Base-by-base conservation (phyloP, 2,329 filamentous ascomycete species). In the Pyricularia sp. region DNA sequence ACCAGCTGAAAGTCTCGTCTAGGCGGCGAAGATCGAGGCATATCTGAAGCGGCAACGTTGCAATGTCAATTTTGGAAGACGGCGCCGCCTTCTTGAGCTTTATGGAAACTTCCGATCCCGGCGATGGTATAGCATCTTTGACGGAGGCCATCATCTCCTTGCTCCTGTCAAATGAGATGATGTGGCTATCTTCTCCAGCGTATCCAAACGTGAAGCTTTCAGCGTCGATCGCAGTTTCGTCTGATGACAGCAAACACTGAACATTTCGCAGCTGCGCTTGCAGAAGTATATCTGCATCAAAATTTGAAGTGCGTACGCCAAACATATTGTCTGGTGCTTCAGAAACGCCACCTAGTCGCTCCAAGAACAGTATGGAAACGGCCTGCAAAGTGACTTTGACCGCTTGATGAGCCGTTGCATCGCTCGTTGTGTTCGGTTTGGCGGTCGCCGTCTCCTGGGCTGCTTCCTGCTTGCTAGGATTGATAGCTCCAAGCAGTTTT, bases 1-100 rank as follows among this genome's bases (percentile, higher is more conserved):
- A 93, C 81, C 90, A 91, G 65, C 86, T 85, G 66, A 97, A 86
- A 0, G 90, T 90, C 70, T 96, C 92, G 70, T 97, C 94, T 26
- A 97, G 77, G 65, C 85, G 84, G 68, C 88, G 87, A 19, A 97
- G 78, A 72, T 97, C 90, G 55, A 97, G 76, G 65, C 87, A 84
- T 10, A 96, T 74, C 66, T 88, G 84, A 1, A 97, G 75, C 6
- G 93, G 91, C 10, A 96, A 80, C 0, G 92, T 96, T 64, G 86
- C 84, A 16, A 96, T 73, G 35, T 89, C 85, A 19, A 89, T 82
- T 65, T 78, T 78, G 16, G 76, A 80, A 5, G 74, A 75, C 1
- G 78, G 76, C 1, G 74, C 67, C 2, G 78, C 75, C 68, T 82
- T 80, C 0, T 76, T 71, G 30, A 86, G 73, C 65, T 81, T 83